Conservation (phyloP, 2,329 filamentous ascomycete species). For the Exophiala bonariae region DNA sequence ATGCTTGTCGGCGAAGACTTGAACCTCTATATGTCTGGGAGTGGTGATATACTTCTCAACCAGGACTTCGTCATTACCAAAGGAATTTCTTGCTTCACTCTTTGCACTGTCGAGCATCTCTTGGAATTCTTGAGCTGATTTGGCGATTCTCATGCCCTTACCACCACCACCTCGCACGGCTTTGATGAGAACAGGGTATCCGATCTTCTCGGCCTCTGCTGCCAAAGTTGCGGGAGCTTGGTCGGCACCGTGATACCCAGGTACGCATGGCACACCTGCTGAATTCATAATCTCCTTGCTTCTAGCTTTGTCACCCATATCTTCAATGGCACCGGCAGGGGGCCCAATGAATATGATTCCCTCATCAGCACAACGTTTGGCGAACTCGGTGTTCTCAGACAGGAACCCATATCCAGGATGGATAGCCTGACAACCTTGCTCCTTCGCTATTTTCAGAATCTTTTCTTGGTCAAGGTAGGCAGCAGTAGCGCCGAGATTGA, state of each 20-base stretch:
- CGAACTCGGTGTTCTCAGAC: slow-evolving; percentile 84
- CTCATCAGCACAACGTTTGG: slow-evolving; percentile 81
- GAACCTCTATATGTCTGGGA: slow-evolving; percentile 66
- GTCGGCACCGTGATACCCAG: slow-evolving; percentile 87
- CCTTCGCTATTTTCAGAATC: slow-evolving; percentile 84
- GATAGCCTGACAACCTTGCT: slow-evolving; percentile 83
- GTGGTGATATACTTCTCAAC: slow-evolving; percentile 69
- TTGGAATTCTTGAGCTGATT: slow-evolving; percentile 57
- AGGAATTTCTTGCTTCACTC: slow-evolving; percentile 63
- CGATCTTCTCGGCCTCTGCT: slow-evolving; percentile 70
- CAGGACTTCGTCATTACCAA: slow-evolving; percentile 66
- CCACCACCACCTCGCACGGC: slow-evolving; percentile 66
- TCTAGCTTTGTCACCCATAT: slow-evolving; percentile 89
- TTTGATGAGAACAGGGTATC: slow-evolving; percentile 65
- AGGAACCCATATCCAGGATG: slow-evolving; percentile 93
- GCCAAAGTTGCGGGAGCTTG: slow-evolving; percentile 67
- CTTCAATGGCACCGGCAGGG: slow-evolving; percentile 71
- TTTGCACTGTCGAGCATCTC: slow-evolving; percentile 64
- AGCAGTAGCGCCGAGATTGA: slow-evolving; percentile 78
- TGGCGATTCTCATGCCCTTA: slow-evolving; percentile 70
- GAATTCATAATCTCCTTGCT: slow-evolving; percentile 96
- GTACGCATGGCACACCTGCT: slow-evolving; percentile 94
- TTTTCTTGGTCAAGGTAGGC: slow-evolving; percentile 92
- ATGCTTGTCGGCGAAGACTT: slow-evolving; percentile 66
- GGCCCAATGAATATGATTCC: slow-evolving; percentile 94